These are phyloP conservation scores for Chrysopogon serrulatus DNA, from an alignment of 176 grass and related monocot genomes.

Conservation along the genomic window DNA sequence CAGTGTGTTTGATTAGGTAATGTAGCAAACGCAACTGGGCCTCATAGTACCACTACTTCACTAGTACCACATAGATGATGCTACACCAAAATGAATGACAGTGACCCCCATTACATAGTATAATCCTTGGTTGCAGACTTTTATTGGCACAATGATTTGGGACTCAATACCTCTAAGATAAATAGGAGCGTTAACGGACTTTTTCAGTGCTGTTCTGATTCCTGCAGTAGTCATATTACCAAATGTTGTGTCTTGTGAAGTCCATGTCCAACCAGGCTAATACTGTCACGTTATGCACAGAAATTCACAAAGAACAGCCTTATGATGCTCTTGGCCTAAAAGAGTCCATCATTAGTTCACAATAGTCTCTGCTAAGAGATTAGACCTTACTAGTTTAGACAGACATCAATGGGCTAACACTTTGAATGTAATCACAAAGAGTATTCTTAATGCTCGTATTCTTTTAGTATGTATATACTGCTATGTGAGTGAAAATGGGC, in stretches of 20 bases:
- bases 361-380: constrained; percentile 40
- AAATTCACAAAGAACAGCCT: neutral
- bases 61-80: neutral
- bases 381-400: constrained; percentile 50
- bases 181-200: neutral
- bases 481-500: constrained; percentile 31
- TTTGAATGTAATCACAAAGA: constrained; percentile 21
- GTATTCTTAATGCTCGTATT: constrained; percentile 33
- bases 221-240: neutral
- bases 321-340: neutral
- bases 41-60: neutral
- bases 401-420: constrained; percentile 48
- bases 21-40: neutral
- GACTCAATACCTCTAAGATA: neutral
- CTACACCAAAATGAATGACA: neutral
- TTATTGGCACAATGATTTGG: neutral
- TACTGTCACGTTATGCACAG: neutral
- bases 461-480: constrained; percentile 35
- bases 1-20: neutral
- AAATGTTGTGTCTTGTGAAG: neutral
- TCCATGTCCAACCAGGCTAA: neutral
- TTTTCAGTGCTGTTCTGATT: neutral
- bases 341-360: neutral
- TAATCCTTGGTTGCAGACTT: neutral
- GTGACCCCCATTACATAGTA: neutral